Base-by-base conservation (phyloP, 768 basidiomycete species). In the Boletus pseudo-olivaceus region DNA sequence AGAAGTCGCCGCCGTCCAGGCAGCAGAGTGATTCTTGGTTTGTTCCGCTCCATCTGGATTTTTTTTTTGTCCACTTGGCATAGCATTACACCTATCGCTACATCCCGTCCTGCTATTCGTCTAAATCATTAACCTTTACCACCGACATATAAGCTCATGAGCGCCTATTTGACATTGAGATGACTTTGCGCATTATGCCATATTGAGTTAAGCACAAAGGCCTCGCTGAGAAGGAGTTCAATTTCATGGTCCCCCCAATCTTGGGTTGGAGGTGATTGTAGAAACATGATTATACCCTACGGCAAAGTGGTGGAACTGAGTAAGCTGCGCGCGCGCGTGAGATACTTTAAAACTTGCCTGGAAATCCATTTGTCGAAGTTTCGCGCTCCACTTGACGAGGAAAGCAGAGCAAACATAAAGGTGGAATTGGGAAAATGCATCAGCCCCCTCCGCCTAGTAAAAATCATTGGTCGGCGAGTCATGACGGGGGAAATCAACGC, bases 391-490 rank as follows among this genome's bases (percentile, higher is more conserved):
- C 58, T 87, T 86, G 17, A 97, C 93, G 15, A 99, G 82, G 70
- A 99, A 96, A 0, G 96, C 95, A 5, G 93, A 95, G 67, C 97
- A 99, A 27, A 99, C 97, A 67, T 98, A 99, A 17, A 98, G 77
- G 69, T 99, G 97, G 67, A 98, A 99, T 69, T 98, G 93, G 14
- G 95, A 98, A 73, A 99, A 99, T 11, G 97, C 97, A 60, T 99
- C 95, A 3, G 93, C 78, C 6, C 97, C 97, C 73, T 99, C 97
- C 14, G 96, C 89, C 97, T 99, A 55, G 20, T 15, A 37, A 2
- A 56, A 41, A 38, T 33, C n/a, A 52, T 56, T 26, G 57, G 37
- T 44, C 8, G 11, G 29, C 14, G 4, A 30, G 20, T 26, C 20
- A 40, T 38, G 27, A 26, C n/a, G 1, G 26, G 4, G 20, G 15